These are phyloP conservation scores for Phalaenopsis equestris DNA, from an alignment of 106 monocot genomes.

Conservation along the genomic window DNA sequence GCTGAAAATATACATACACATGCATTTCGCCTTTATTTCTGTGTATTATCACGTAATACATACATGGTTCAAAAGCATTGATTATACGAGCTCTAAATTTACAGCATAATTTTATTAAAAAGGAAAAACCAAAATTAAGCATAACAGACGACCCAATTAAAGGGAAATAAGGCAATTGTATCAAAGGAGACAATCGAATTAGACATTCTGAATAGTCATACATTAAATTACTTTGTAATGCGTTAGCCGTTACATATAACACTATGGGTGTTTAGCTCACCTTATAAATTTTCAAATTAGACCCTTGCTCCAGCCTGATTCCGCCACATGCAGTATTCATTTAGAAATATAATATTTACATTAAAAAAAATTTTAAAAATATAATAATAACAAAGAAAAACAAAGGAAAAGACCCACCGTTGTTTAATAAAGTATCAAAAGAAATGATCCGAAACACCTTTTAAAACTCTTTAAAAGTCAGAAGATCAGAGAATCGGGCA, in stretches of 20 bases:
- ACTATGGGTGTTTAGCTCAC: neutral
- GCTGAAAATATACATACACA: too few species aligned
- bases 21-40: too few species aligned
- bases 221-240: neutral
- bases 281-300: neutral
- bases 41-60: too few species aligned
- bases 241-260: neutral
- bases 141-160: too few species aligned
- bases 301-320: neutral
- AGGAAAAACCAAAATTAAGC: too few species aligned
- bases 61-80: too few species aligned
- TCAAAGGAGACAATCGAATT: neutral
- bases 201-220: neutral
- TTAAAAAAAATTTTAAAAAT: neutral
- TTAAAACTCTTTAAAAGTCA: neutral
- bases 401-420: too few species aligned
- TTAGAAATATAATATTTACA: neutral
- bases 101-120: too few species aligned
- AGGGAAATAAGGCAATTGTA: too few species aligned
- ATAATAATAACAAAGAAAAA: neutral
- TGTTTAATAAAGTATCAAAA: too few species aligned
- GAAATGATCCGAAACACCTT: neutral
- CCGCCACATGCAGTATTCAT: neutral
- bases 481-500: slow-evolving; percentile 64
- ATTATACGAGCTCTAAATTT: too few species aligned